A percentile compares a stretch with the other conserved stretches of the same genome.
Conservation (phyloP, 2,329 filamentous ascomycete genomes). For the Coniella vitis region DNA sequence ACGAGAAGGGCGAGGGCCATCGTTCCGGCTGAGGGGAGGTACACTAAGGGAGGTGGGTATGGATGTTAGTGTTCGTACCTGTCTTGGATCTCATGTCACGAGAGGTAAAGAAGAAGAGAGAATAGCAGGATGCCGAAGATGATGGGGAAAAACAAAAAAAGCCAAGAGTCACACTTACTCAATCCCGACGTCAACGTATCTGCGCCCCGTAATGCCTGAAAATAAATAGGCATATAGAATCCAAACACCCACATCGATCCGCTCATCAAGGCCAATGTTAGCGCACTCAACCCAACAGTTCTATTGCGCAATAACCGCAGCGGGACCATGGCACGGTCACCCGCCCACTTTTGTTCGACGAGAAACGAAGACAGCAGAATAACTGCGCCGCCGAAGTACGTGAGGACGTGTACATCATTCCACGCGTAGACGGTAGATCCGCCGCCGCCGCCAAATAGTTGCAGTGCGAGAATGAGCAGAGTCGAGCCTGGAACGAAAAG, state of each 20-base stretch:
- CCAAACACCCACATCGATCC: constrained; percentile 45
- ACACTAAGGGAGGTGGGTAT: constrained; percentile 27
- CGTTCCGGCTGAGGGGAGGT: constrained; percentile 44
- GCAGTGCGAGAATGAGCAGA: neutral
- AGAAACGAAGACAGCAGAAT: constrained; percentile 40
- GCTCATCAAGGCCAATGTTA: constrained; percentile 42
- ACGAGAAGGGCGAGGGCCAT: constrained; percentile 41
- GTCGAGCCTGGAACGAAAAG: neutral
- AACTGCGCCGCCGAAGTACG: constrained; percentile 16
- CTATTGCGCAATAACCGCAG: constrained; percentile 39
- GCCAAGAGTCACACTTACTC: constrained; percentile 19
- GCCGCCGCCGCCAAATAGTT: neutral
- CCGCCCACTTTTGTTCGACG: constrained; percentile 35
- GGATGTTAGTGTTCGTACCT: no score
- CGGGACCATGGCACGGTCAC: constrained; percentile 41
- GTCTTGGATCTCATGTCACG: no score
- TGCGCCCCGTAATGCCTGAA: constrained; percentile 46
- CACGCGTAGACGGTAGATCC: neutral
- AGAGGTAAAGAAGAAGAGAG: constrained; percentile 19
- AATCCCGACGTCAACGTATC: constrained; percentile 47
- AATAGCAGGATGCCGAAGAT: no score
- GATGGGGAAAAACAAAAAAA: no score
- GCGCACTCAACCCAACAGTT: constrained; percentile 27
- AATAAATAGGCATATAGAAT: constrained; percentile 47
- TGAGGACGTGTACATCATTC: neutral